These are phyloP conservation scores for Dactylellina cionopaga DNA, from an alignment of 2,329 filamentous ascomycete genomes.

Conservation along the genomic window DNA sequence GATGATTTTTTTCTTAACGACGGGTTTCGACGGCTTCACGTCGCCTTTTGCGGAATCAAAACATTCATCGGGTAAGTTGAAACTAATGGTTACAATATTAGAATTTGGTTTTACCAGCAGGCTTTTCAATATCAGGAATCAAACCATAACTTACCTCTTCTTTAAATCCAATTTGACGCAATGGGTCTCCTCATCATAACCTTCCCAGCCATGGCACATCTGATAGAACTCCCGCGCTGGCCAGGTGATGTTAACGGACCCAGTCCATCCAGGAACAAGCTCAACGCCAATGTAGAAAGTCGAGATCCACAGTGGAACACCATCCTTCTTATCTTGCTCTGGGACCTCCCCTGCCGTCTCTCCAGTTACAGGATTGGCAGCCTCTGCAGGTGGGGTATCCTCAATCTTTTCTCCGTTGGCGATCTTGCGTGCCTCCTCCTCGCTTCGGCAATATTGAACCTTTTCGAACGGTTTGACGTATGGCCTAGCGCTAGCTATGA, in stretches of 20 bases:
- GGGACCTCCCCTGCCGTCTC: slow-evolving; percentile 54
- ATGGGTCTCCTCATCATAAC: slow-evolving; percentile 78
- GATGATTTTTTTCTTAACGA: slow-evolving; percentile 68
- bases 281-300: slow-evolving; percentile 95
- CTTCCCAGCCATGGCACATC: slow-evolving; percentile 79
- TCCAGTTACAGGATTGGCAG: slow-evolving; percentile 55
- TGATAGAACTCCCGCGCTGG: slow-evolving; percentile 87
- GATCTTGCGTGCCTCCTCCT: slow-evolving; percentile 71
- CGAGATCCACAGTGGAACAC: slow-evolving; percentile 77
- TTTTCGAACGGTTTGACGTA: slow-evolving; percentile 94
- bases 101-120: background rate
- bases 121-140: background rate
- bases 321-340: slow-evolving; percentile 59
- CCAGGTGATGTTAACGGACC: slow-evolving; percentile 70
- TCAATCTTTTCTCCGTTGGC: slow-evolving; percentile 69
- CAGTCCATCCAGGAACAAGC: slow-evolving; percentile 70
- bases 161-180: slow-evolving; percentile 84
- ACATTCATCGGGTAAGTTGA: slow-evolving; percentile 87
- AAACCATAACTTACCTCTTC: slow-evolving; percentile 74
- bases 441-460: slow-evolving; percentile 74
- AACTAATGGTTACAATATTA: slow-evolving; percentile 66
- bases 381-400: slow-evolving; percentile 61
- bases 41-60: slow-evolving; percentile 78
- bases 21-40: slow-evolving; percentile 70
- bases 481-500: slow-evolving; percentile 84